Percentiles rank a stretch among this genome's conserved stretches.
These are phyloP conservation scores for Stagonosporopsis tanaceti DNA, from an alignment of 2,329 filamentous ascomycete species.

Conservation along the genomic window DNA sequence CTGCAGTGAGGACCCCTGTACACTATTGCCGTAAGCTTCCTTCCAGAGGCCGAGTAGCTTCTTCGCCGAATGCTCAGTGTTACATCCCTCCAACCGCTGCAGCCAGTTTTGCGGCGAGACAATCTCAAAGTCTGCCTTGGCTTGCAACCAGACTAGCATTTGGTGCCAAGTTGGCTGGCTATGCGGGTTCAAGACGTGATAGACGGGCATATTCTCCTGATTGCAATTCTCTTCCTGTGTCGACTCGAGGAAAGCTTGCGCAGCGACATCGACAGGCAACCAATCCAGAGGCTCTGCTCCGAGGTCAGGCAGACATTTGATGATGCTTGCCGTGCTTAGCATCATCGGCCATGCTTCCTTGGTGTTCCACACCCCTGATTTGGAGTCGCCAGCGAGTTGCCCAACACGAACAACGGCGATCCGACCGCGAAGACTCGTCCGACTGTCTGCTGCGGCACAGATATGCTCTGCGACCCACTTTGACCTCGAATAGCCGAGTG, in stretches of 20 bases:
- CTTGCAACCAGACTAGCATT: conserved; percentile 57
- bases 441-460: conserved; percentile 52
- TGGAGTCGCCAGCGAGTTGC: conserved; percentile 51
- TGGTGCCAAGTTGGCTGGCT: conserved; percentile 54
- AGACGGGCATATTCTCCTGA: conserved; percentile 44
- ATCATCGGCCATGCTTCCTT: conserved; percentile 49
- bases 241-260: conserved; percentile 60
- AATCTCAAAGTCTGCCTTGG: conserved; percentile 50
- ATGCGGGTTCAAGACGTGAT: conserved; percentile 61
- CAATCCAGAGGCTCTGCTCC: conserved; percentile 40
- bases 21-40: conserved; percentile 47
- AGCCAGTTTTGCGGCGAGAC: conserved; percentile 56
- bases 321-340: conserved; percentile 41
- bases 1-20: conserved; percentile 1
- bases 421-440: conserved; percentile 39
- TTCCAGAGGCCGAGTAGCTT: conserved; percentile 62
- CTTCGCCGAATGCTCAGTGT: conserved; percentile 53
- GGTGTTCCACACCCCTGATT: conserved; percentile 40
- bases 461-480: conserved; percentile 66
- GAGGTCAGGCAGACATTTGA: conserved; percentile 42
- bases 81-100: conserved; percentile 46
- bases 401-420: conserved; percentile 49
- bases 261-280: conserved; percentile 46
- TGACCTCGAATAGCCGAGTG: conserved; percentile 64
- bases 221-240: conserved; percentile 23